A percentile compares a stretch with the other conserved stretches of the same genome.
Conservation (phyloP, 2,329 filamentous ascomycete genomes). For the Drechslerella dactyloides region DNA sequence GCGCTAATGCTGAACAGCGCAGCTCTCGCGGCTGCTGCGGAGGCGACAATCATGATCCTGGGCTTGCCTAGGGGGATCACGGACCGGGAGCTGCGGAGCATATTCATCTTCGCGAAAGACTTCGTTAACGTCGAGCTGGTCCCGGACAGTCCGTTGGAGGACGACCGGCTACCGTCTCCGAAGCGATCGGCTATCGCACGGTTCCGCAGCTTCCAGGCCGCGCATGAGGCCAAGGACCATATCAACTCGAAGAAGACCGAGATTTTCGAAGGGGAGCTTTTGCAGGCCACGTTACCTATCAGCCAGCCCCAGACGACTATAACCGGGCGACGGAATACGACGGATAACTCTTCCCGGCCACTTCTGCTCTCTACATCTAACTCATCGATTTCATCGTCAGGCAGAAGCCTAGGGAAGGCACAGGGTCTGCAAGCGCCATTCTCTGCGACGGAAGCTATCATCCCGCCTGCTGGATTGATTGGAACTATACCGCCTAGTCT, state of each 20-base stretch:
- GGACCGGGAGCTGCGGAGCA: conserved; percentile 53
- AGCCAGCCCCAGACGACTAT: conserved; percentile 31
- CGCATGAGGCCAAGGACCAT: conserved; percentile 54
- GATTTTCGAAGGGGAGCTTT: conserved; percentile 50
- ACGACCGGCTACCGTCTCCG: conserved; percentile 33
- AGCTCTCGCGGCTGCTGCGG: background rate
- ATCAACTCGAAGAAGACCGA: conserved; percentile 49
- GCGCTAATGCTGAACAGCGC: conserved; percentile 9
- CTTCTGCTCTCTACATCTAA: conserved; percentile 31
- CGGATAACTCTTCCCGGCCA: conserved; percentile 41
- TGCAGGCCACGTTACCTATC: conserved; percentile 42
- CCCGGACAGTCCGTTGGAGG: conserved; percentile 48
- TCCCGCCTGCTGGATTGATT: conserved; percentile 42
- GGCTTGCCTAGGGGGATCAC: conserved; percentile 53
- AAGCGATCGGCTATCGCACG: conserved; percentile 53
- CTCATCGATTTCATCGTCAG: conserved; percentile 39
- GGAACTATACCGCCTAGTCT: conserved; percentile 46
- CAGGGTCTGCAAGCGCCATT: conserved; percentile 39
- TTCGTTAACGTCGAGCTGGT: conserved; percentile 49
- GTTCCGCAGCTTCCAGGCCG: conserved; percentile 52
- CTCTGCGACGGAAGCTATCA: conserved; percentile 37
- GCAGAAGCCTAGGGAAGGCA: conserved; percentile 34
- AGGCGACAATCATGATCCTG: conserved; percentile 52
- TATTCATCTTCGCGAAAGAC: conserved; percentile 54
- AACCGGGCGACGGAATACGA: conserved; percentile 45